A percentile compares a stretch with the other conserved stretches of the same genome.
phyloP scores from a whole-genome alignment of 2,329 filamentous ascomycete genomes.

The Alternaria ethzedia region DNA sequence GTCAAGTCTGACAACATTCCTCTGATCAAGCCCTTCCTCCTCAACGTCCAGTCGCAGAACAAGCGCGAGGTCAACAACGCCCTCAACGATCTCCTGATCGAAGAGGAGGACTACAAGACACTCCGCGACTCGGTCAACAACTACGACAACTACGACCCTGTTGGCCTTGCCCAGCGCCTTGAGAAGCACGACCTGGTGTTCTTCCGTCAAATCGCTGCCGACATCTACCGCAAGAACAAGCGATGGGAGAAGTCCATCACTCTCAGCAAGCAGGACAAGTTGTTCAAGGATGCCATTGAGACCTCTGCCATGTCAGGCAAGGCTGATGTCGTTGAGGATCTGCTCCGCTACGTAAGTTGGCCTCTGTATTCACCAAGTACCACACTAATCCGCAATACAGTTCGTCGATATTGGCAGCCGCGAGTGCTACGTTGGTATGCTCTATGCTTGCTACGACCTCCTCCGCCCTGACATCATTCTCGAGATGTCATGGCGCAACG shows the following conservation, averaged over 20 bases:
- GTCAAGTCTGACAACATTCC: slow-evolving; percentile 98
- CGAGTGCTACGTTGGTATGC: slow-evolving; percentile 99
- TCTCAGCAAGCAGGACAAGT: slow-evolving; percentile 97
- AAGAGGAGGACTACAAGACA: slow-evolving; percentile 99
- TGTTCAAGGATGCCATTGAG: slow-evolving; percentile 99
- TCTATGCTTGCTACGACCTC: slow-evolving; percentile 97
- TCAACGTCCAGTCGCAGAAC: slow-evolving; percentile 96
- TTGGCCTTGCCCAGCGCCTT: slow-evolving; percentile 86
- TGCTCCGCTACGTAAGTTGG: slow-evolving; percentile 90
- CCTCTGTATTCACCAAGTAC: not conserved
- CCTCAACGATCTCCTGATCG: slow-evolving; percentile 96
- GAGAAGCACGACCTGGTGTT: slow-evolving; percentile 99
- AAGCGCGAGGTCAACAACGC: slow-evolving; percentile 98
- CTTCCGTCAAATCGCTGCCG: slow-evolving; percentile 98
- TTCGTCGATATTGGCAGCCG: slow-evolving; percentile 99
- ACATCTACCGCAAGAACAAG: slow-evolving; percentile 99
- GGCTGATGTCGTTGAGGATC: slow-evolving; percentile 89
- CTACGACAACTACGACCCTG: slow-evolving; percentile 98
- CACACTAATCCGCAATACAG: slow-evolving; percentile 59
- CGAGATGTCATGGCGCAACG: slow-evolving; percentile 96
- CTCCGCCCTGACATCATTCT: slow-evolving; percentile 91
- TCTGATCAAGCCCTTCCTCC: slow-evolving; percentile 96
- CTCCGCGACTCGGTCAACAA: slow-evolving; percentile 96
- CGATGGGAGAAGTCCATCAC: slow-evolving; percentile 99
- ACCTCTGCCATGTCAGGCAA: slow-evolving; percentile 92